Conservation (phyloP, 2,329 filamentous ascomycete genomes). For the Rhinocladiella mackenziei region DNA sequence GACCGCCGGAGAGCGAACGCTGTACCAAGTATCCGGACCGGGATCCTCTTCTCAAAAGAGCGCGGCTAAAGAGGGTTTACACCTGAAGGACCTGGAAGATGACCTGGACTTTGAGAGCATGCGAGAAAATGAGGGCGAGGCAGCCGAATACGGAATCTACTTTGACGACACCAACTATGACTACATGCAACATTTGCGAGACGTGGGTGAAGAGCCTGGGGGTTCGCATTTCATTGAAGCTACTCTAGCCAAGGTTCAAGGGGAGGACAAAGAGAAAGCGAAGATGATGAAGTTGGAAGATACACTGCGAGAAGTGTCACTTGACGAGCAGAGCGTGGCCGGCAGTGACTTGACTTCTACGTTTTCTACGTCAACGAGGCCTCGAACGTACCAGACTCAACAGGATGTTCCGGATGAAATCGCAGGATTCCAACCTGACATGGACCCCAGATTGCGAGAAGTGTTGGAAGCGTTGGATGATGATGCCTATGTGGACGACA, state of each 20-base stretch:
- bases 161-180: slow-evolving; percentile 95
- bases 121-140: slow-evolving; percentile 89
- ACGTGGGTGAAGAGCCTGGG: slow-evolving; percentile 66
- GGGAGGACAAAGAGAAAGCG: slow-evolving; percentile 64
- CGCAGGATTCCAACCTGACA: slow-evolving; percentile 91
- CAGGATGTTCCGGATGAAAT: slow-evolving; percentile 89
- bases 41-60: slow-evolving; percentile 33
- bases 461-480: slow-evolving; percentile 91
- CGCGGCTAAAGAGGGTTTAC: slow-evolving; percentile 47
- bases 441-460: slow-evolving; percentile 90
- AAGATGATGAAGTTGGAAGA: slow-evolving; percentile 78
- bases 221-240: slow-evolving; percentile 80
- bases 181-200: slow-evolving; percentile 98
- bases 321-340: slow-evolving; percentile 46
- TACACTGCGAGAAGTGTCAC: slow-evolving; percentile 60
- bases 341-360: slow-evolving; percentile 63
- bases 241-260: slow-evolving; percentile 52
- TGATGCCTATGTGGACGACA: slow-evolving; percentile 83
- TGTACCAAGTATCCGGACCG: slow-evolving; percentile 59
- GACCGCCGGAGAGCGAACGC: slow-evolving; percentile 81
- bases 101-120: slow-evolving; percentile 66
- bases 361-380: slow-evolving; percentile 43
- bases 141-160: slow-evolving; percentile 88
- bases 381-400: slow-evolving; percentile 81
- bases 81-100: slow-evolving; percentile 70